Conservation (phyloP, 495 filamentous ascomycete species). For the Copromyces sp. region DNA sequence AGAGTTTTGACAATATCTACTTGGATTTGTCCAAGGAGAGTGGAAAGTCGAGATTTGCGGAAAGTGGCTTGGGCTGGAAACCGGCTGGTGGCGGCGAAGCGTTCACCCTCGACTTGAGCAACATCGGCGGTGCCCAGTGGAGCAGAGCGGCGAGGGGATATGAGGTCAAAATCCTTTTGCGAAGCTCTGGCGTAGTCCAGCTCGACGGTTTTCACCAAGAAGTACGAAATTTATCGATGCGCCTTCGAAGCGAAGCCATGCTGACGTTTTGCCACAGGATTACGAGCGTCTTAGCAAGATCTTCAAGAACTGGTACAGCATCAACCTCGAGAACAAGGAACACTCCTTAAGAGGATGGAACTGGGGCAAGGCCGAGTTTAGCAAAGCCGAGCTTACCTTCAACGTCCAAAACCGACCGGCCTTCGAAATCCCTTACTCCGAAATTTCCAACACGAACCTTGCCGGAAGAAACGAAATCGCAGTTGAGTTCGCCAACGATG, state of each 20-base stretch:
- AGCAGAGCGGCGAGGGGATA: slow-evolving; percentile 85
- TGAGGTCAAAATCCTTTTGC: slow-evolving; percentile 80
- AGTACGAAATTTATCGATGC: slow-evolving; percentile 33
- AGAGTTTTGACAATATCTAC: slow-evolving; percentile 94
- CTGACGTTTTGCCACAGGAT: slow-evolving; percentile 46
- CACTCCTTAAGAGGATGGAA: slow-evolving; percentile 97
- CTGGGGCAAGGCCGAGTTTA: slow-evolving; percentile 97
- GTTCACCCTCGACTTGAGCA: slow-evolving; percentile 76
- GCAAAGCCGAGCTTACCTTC: slow-evolving; percentile 88
- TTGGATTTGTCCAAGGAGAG: slow-evolving; percentile 83
- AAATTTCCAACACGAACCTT: slow-evolving; percentile 95
- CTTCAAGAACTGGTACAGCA: slow-evolving; percentile 94
- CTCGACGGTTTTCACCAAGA: slow-evolving; percentile 92
- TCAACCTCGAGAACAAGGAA: slow-evolving; percentile 82
- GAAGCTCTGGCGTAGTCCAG: slow-evolving; percentile 78
- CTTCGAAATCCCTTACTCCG: slow-evolving; percentile 94
- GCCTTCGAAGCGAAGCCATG: background rate
- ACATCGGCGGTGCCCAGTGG: slow-evolving; percentile 84
- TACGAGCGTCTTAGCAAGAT: slow-evolving; percentile 79
- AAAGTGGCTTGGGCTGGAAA: slow-evolving; percentile 90
- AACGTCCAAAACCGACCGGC: slow-evolving; percentile 94
- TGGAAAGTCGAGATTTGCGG: slow-evolving; percentile 88
- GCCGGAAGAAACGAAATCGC: slow-evolving; percentile 97
- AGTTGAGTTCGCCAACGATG: slow-evolving; percentile 74
- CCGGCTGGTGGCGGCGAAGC: slow-evolving; percentile 77